Evolutionary conservation across 495 filamentous ascomycete genomes (phyloP), one percentile per base, ranked within the genome.

Genomic region (Aspergillus biplanus): DNA sequence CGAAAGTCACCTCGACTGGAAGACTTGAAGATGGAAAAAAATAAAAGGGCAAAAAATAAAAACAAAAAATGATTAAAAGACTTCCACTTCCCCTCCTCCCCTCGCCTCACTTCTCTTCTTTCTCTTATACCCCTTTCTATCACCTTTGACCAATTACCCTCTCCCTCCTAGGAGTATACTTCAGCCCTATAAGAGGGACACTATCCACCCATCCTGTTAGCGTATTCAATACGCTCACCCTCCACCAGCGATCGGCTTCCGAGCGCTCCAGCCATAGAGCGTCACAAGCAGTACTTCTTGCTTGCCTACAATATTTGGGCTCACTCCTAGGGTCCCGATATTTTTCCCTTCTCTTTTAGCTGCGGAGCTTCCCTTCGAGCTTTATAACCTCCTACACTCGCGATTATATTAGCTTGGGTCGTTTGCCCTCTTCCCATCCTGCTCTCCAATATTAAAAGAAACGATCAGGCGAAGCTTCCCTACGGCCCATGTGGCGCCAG

Each of bases 401-500:
- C 27, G 33, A 35, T 6, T 52, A 56, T 31, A 53, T 53, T 44
- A 5, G 18, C 35, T 33, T 12, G 13, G 16, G 21, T 42, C 50
- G 55, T 46, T 56, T 46, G 21, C 37, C 12, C 11, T 32, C 33
- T 37, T 34, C 2, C 35, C 32, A 32, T 57, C 37, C 46, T 8
- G 16, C 33, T 27, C 50, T 42, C 33, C 15, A 11, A 50, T n/a
- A 50, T 37, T 32, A 59, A 46, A 47, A 65, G 52, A 47, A 34
- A 27, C 21, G 21, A 27, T 27, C 1, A 27, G 21, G 21, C 21
- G 21, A 27, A 27, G 21, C 21, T 6, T 63, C 18, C 33, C 60
- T 65, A 44, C 33, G 61, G 58, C 39, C 61, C 55, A 77, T 76
- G 76, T 65, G 69, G 57, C 62, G 59, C 37, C 56, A 62, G 64